Base-by-base conservation (phyloP, 2,329 filamentous ascomycete genomes). In the Colletotrichum musae region DNA sequence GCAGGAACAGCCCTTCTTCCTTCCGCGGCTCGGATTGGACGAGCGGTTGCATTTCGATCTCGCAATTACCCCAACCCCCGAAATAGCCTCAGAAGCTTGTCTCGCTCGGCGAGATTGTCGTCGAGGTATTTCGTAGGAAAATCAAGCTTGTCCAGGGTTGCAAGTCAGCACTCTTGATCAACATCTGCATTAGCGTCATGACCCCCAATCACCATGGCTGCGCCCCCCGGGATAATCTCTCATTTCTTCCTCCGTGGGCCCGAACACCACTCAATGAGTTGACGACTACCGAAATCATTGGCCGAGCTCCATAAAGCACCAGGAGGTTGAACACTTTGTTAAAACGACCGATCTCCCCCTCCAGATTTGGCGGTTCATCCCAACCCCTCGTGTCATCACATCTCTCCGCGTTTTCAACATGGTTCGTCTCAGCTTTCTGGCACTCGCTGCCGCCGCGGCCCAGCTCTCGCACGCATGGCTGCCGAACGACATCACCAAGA, bases 381-480 rank as follows among this genome's bases (percentile, higher is more conserved):
- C 13, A 24, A 18, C 15, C 54, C 32, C n/a, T 10, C 56, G 45
- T 64, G 21, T 41, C 50, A 6, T 6, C 5, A 26, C 3, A 41
- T 6, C 28, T 13, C 28, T 9, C 9, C 36, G 15, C 7, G 41
- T 41, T 53, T 16, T 39, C 64, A 70, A 32, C n/a, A 70, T 70
- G 68, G 57, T 70, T 47, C 68, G 57, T 26, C 57, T 68, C 28
- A 58, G 16, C 36, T 16, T 70, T 1, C 24, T 68, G 64, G 52
- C 64, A 24, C 47, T 70, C 10, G 58, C 68, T 57, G 64, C 58
- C 41, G 28, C 32, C 2, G 9, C 21, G 21, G 21, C 41, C 10
- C 64, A 54, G 16, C 39, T 70, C 41, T 24, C 64, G 4, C 45
- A 63, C 36, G 64, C 68, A 0, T 70, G 68, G 68, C 28, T 70